Conservation (phyloP, 108 stramenopile species). For the Nannochloropsis salina region DNA sequence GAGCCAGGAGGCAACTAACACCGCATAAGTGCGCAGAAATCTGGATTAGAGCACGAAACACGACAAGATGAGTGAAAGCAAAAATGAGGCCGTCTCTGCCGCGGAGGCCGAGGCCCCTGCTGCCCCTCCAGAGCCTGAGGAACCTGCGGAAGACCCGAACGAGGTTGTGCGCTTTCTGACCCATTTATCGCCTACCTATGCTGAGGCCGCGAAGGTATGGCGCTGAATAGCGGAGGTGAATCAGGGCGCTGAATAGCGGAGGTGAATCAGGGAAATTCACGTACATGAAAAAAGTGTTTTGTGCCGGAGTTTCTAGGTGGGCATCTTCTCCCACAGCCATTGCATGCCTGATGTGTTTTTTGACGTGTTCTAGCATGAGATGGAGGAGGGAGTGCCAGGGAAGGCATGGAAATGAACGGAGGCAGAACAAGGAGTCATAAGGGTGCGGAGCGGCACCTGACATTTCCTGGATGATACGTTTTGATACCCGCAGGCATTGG, state of each 20-base stretch:
- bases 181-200: background rate
- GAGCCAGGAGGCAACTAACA: too few species aligned
- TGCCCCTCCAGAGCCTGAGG: background rate
- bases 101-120: background rate
- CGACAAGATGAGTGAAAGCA: background rate
- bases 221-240: background rate
- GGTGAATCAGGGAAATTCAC: background rate
- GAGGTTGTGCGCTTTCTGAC: conserved; percentile 1
- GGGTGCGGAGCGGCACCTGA: too few species aligned
- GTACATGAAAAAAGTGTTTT: background rate
- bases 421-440: too few species aligned
- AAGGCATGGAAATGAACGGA: too few species aligned
- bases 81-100: background rate
- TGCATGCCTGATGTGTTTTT: too few species aligned
- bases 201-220: background rate
- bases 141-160: background rate
- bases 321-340: too few species aligned
- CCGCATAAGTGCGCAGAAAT: too few species aligned
- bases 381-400: too few species aligned
- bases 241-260: too few species aligned
- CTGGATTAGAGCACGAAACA: too few species aligned
- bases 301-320: background rate
- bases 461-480: background rate
- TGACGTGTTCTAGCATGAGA: too few species aligned
- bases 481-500: background rate